Evolutionary conservation across 2,329 filamentous ascomycete genomes (phyloP).

Genomic region (Kalmusia sp.): DNA sequence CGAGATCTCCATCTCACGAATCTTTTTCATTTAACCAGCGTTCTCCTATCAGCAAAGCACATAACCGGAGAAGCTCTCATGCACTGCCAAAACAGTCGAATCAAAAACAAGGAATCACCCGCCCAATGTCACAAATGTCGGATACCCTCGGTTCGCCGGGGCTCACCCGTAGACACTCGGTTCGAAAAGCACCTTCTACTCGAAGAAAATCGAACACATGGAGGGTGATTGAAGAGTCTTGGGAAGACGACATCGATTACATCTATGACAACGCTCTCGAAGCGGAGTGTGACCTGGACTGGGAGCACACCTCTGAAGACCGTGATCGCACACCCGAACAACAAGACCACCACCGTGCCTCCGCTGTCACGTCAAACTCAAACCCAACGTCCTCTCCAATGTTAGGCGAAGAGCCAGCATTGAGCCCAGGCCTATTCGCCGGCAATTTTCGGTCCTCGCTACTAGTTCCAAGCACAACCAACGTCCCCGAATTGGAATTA

Average conservation of each 20-base stretch:
- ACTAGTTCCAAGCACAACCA: constrained; percentile 33
- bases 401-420: constrained; percentile 9
- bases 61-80: constrained; percentile 30
- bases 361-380: constrained; percentile 9
- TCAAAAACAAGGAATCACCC: constrained; percentile 29
- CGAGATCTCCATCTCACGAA: constrained; percentile 36
- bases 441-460: constrained; percentile 34
- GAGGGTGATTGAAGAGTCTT: constrained; percentile 53
- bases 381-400: constrained; percentile 8
- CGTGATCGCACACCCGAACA: constrained; percentile 37
- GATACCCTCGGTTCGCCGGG: constrained; percentile 54
- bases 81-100: constrained; percentile 26
- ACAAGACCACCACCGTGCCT: constrained; percentile 12
- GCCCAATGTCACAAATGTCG: constrained; percentile 50
- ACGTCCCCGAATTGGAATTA: constrained; percentile 42
- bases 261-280: constrained; percentile 68
- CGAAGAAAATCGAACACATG: constrained; percentile 43
- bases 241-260: constrained; percentile 70
- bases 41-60: constrained; percentile 25
- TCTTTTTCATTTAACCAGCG: constrained; percentile 36
- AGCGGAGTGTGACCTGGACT: constrained; percentile 67
- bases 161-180: constrained; percentile 32
- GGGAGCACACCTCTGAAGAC: constrained; percentile 52
- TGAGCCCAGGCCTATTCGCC: constrained; percentile 24
- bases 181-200: constrained; percentile 26